Evolutionary conservation across 305 asterid genomes (phyloP).

Genomic region (Solanum hybrid): DNA sequence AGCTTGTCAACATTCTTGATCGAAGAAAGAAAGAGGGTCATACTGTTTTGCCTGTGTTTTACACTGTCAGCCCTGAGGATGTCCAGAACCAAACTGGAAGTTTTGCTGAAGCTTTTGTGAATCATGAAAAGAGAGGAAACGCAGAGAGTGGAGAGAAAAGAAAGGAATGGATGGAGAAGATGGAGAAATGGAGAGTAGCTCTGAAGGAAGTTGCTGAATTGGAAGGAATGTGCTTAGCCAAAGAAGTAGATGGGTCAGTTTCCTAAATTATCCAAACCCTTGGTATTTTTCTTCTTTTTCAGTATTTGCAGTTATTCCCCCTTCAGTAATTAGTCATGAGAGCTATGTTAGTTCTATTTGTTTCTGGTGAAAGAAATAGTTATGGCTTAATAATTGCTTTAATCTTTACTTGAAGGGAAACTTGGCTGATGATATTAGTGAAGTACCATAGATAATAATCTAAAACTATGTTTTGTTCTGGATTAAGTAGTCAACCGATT

Average conservation of each 20-base stretch:
- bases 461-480: background rate
- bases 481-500: background rate
- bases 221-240: conserved; percentile 7
- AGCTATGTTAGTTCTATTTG: background rate
- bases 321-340: background rate
- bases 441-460: background rate
- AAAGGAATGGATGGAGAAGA: conserved; percentile 1
- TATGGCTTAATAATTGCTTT: background rate
- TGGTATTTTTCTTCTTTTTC: background rate
- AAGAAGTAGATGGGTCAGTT: background rate
- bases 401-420: background rate
- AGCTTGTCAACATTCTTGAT: conserved; percentile 9
- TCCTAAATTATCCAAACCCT: background rate
- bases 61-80: conserved; percentile 5
- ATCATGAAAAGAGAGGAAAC: background rate
- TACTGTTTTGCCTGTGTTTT: conserved; percentile 10
- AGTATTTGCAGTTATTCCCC: background rate
- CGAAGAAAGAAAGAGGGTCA: conserved; percentile 8
- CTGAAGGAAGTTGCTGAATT: conserved; percentile 3
- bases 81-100: conserved; percentile 13
- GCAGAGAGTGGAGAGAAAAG: background rate
- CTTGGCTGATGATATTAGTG: background rate
- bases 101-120: conserved; percentile 10
- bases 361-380: background rate
- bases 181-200: conserved; percentile 7